These are phyloP conservation scores for Trypanosoma caninum DNA, from an alignment of 208 protist genomes.

Conservation along the genomic window DNA sequence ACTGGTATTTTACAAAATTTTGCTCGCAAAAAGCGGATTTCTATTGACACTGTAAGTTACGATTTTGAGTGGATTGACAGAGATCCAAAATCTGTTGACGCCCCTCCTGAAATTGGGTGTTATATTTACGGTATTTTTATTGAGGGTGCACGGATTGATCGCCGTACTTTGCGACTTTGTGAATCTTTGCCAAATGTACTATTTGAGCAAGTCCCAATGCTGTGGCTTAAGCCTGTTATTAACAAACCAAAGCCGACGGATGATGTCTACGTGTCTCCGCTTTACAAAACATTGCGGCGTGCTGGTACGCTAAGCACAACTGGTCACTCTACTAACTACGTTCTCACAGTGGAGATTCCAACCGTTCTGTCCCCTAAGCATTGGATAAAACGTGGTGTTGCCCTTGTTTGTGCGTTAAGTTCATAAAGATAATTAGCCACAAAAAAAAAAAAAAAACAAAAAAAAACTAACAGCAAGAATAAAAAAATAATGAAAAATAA, in stretches of 20 bases:
- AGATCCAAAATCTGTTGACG: slow-evolving; percentile 41
- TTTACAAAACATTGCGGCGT: slow-evolving; percentile 96
- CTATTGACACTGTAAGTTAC: slow-evolving; percentile 95
- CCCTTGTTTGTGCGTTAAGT: slow-evolving; percentile 79
- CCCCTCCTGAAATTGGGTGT: slow-evolving; percentile 73
- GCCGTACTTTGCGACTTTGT: slow-evolving; percentile 47
- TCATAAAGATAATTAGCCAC: slow-evolving; percentile 28
- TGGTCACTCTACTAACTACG: slow-evolving; percentile 98
- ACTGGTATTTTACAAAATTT: slow-evolving; percentile 95
- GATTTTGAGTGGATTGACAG: slow-evolving; percentile 79
- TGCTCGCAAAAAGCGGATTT: slow-evolving; percentile 90
- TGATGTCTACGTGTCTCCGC: slow-evolving; percentile 72
- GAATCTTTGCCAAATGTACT: slow-evolving; percentile 94
- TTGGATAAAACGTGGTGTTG: slow-evolving; percentile 96
- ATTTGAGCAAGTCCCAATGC: slow-evolving; percentile 89
- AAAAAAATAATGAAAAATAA: not conserved
- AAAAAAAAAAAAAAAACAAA: not conserved
- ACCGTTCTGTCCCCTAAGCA: slow-evolving; percentile 81
- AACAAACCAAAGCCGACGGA: slow-evolving; percentile 61
- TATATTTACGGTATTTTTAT: slow-evolving; percentile 96
- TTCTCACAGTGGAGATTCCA: slow-evolving; percentile 94
- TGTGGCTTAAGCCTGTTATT: slow-evolving; percentile 91
- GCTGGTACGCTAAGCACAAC: slow-evolving; percentile 96
- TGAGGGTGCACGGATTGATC: slow-evolving; percentile 89
- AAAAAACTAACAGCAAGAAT: not conserved